Evolutionary conservation across 805 yeast genomes (phyloP).

Genomic region (Hanseniaspora guilliermondii): DNA sequence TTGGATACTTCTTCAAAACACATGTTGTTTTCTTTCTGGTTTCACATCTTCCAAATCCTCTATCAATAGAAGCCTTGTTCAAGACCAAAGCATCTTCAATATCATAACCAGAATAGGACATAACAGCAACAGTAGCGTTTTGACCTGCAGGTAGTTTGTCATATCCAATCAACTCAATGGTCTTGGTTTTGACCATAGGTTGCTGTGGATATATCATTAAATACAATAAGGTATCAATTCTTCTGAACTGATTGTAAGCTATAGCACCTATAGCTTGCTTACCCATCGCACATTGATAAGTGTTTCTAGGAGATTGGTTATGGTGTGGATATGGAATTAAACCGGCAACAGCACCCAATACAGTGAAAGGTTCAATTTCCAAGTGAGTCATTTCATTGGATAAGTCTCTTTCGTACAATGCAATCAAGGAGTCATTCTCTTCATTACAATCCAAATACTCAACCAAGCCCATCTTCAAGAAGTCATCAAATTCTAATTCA

Average conservation of each 20-base stretch:
- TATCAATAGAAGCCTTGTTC: slow-evolving; percentile 83
- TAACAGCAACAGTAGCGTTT: slow-evolving; percentile 96
- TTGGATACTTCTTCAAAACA: slow-evolving; percentile 79
- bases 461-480: slow-evolving; percentile 70
- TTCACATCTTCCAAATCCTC: slow-evolving; percentile 97
- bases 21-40: slow-evolving; percentile 86
- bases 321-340: slow-evolving; percentile 87
- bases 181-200: slow-evolving; percentile 96
- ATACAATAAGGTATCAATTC: slow-evolving; percentile 87
- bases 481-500: slow-evolving; percentile 79
- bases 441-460: slow-evolving; percentile 96
- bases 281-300: slow-evolving; percentile 94
- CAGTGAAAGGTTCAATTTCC: slow-evolving; percentile 91
- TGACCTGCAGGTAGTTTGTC: slow-evolving; percentile 98
- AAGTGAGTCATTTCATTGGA: slow-evolving; percentile 60
- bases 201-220: slow-evolving; percentile 98
- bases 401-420: slow-evolving; percentile 66
- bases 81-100: slow-evolving; percentile 95
- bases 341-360: slow-evolving; percentile 86
- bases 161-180: slow-evolving; percentile 87
- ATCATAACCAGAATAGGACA: slow-evolving; percentile 98
- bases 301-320: slow-evolving; percentile 84
- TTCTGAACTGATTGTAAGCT: slow-evolving; percentile 88
- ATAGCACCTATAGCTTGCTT: slow-evolving; percentile 99
- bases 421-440: slow-evolving; percentile 88